Conservation (phyloP, 169 alveolate genomes). For the Plasmodium berghei region DNA sequence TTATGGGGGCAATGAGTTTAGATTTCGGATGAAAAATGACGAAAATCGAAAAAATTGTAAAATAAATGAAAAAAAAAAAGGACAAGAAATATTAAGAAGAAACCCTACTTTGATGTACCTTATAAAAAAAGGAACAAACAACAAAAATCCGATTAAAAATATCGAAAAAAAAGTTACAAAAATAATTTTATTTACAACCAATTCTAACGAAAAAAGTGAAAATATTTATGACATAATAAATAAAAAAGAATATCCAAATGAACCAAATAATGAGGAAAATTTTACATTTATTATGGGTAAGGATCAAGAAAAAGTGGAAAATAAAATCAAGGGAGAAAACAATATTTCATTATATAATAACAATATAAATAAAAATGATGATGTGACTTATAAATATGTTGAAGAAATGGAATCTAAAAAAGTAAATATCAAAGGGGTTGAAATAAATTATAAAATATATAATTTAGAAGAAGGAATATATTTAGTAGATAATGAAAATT, state of each 20-base stretch:
- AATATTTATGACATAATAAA: background rate
- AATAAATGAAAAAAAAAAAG: background rate
- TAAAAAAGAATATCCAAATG: background rate
- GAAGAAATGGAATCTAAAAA: conserved; percentile 74
- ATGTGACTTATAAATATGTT: conserved; percentile 64
- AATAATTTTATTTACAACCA: background rate
- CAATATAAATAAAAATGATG: conserved; percentile 22
- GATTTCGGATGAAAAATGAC: no score
- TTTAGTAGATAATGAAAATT: conserved; percentile 75
- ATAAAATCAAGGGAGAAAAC: background rate
- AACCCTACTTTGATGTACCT: background rate
- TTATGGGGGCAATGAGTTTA: no score
- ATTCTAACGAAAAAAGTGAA: background rate
- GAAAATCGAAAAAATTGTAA: no score
- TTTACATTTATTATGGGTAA: background rate
- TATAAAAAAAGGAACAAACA: background rate
- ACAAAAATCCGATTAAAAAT: background rate
- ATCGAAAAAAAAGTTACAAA: background rate
- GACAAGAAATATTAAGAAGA: background rate
- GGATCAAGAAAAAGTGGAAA: background rate
- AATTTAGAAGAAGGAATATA: conserved; percentile 80
- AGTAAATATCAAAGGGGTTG: conserved; percentile 51
- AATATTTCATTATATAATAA: background rate
- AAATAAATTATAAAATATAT: conserved; percentile 56
- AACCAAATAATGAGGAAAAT: background rate